These are phyloP conservation scores for Lasiosphaeria miniovina DNA, from an alignment of 495 filamentous ascomycete species.

Conservation along the genomic window DNA sequence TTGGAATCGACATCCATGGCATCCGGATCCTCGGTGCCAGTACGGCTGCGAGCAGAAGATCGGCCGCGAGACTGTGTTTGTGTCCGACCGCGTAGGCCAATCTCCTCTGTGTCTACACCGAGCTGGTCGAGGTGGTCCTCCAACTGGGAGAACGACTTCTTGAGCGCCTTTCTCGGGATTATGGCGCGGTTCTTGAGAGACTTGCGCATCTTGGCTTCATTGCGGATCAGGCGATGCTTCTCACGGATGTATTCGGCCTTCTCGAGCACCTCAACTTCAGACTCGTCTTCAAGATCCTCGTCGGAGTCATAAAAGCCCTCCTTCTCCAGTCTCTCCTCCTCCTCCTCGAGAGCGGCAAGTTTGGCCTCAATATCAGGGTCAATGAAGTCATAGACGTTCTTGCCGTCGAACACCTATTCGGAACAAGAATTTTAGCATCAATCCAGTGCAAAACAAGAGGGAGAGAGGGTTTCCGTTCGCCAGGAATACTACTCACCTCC, in stretches of 20 bases:
- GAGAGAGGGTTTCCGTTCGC: too few relatives aligned
- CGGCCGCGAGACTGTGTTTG: slow-evolving; percentile 63
- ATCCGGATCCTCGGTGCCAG: slow-evolving; percentile 55
- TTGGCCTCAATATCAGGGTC: slow-evolving; percentile 95
- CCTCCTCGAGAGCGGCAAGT: slow-evolving; percentile 84
- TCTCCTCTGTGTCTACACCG: slow-evolving; percentile 76
- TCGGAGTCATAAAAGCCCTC: slow-evolving; percentile 72
- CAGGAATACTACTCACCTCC: slow-evolving; percentile 53
- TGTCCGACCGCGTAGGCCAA: slow-evolving; percentile 65
- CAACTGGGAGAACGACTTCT: slow-evolving; percentile 78
- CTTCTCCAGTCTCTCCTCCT: slow-evolving; percentile 85
- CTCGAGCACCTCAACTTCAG: slow-evolving; percentile 78
- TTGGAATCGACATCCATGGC: slow-evolving; percentile 82
- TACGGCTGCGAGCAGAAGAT: slow-evolving; percentile 45
- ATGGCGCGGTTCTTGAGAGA: slow-evolving; percentile 91
- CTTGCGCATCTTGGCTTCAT: slow-evolving; percentile 89
- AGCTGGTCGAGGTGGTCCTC: slow-evolving; percentile 77
- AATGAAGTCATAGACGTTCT: slow-evolving; percentile 95
- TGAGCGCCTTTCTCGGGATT: slow-evolving; percentile 75
- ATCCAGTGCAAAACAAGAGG: too few relatives aligned
- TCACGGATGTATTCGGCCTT: slow-evolving; percentile 95
- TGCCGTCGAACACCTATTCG: slow-evolving; percentile 59
- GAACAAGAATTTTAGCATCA: too few relatives aligned
- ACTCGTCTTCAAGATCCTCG: slow-evolving; percentile 70
- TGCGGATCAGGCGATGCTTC: slow-evolving; percentile 82